Conservation (phyloP, 441 rosid species). For the Populus trichocarpa region DNA sequence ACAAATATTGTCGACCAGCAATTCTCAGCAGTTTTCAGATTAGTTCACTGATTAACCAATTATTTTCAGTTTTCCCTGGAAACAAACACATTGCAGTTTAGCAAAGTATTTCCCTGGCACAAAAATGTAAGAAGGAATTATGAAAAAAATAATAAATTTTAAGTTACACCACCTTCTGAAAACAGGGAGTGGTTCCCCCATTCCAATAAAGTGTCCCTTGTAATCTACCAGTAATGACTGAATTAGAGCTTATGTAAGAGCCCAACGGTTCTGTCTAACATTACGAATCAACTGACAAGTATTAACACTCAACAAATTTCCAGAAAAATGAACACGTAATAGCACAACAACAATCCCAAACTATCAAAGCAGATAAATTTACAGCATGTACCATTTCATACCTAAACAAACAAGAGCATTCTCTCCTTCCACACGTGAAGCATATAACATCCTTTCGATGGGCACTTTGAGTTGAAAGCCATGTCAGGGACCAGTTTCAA, state of each 20-base stretch:
- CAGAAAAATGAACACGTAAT: slow-evolving; percentile 15
- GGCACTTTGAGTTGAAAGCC: slow-evolving; percentile 4
- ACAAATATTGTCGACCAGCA: background rate
- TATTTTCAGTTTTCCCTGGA: background rate
- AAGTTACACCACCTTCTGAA: background rate
- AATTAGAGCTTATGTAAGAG: slow-evolving; percentile 10
- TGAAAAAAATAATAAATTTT: background rate
- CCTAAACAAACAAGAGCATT: slow-evolving; percentile 11
- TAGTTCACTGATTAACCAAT: background rate
- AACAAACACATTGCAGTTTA: background rate
- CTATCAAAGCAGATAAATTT: slow-evolving; percentile 14
- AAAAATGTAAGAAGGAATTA: background rate
- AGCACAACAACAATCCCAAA: slow-evolving; percentile 21
- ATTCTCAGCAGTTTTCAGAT: background rate
- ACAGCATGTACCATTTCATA: slow-evolving; percentile 14
- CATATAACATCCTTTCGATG: slow-evolving; percentile 2
- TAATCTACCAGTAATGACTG: slow-evolving; percentile 9
- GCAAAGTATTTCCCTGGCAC: background rate
- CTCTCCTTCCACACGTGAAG: slow-evolving; percentile 9
- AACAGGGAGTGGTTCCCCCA: background rate
- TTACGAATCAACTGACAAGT: slow-evolving; percentile 6
- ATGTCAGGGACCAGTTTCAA: slow-evolving; percentile 10
- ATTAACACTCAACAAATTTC: slow-evolving; percentile 22
- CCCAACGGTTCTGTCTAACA: slow-evolving; percentile 6
- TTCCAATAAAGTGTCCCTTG: background rate